Conservation (phyloP, 2,329 filamentous ascomycete genomes). For the Furcasterigmium furcatum region DNA sequence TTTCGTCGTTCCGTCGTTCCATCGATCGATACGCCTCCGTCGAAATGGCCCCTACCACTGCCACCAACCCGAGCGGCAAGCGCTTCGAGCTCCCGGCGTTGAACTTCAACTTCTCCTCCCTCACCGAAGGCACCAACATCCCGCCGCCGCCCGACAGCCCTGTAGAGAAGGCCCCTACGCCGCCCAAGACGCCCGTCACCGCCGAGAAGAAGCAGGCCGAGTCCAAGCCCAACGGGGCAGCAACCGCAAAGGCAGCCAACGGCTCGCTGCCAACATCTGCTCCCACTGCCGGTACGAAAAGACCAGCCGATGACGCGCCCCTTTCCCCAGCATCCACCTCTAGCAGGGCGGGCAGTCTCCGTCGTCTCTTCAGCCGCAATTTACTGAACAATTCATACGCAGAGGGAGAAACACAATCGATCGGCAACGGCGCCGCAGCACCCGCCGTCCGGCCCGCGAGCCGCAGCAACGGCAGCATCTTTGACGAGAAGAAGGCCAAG, state of each 20-base stretch:
- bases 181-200: slow-evolving; percentile 29
- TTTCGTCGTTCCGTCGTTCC: no score
- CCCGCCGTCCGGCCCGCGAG: slow-evolving; percentile 42
- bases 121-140: slow-evolving; percentile 60
- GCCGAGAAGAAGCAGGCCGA: slow-evolving; percentile 18
- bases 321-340: slow-evolving; percentile 47
- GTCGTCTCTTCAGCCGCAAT: slow-evolving; percentile 53
- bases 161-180: slow-evolving; percentile 42
- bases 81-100: slow-evolving; percentile 57
- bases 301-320: slow-evolving; percentile 46
- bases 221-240: slow-evolving; percentile 15
- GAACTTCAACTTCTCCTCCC: slow-evolving; percentile 54
- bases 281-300: slow-evolving; percentile 40
- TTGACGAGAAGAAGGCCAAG: slow-evolving; percentile 51
- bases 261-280: slow-evolving; percentile 10
- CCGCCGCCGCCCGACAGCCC: slow-evolving; percentile 56
- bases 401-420: slow-evolving; percentile 42
- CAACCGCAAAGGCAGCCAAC: neutral
- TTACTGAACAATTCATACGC: slow-evolving; percentile 51
- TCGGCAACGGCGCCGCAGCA: slow-evolving; percentile 29
- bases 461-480: slow-evolving; percentile 43
- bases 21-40: no score
- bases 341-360: slow-evolving; percentile 51
- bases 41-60: slow-evolving; percentile 7
- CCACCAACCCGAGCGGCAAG: slow-evolving; percentile 11